Base-by-base conservation (phyloP, 192 early-diverging fungal genomes). In the Linnemannia hyalina region DNA sequence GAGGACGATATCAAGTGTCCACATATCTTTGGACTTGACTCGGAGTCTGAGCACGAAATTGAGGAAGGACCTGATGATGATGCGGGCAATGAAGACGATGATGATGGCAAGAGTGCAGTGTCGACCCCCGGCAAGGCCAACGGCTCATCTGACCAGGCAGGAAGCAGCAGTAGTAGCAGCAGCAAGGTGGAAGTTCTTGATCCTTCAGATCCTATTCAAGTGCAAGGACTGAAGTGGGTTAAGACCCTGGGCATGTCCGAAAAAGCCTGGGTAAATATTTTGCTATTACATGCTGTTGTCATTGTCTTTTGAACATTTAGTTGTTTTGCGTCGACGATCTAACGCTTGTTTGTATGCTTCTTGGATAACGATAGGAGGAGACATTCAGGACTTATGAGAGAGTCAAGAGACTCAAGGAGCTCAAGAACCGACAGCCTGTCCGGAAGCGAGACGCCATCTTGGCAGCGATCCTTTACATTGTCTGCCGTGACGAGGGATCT, bases 371-470 rank as follows among this genome's bases (percentile, higher is more conserved):
- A 71, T 74, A 86, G 90, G 82, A 80, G 36, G 90, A 90, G 70
- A 85, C 88, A 2, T 84, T 89, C 70, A 84, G 82, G 60, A 80
- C 92, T 7, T 94, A 93, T 76, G 90, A 93, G 40, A 47, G 88
- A 29, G 91, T 94, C 42, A 93, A 93, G 75, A 83, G 88, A 23
- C 77, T 91, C 70, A 93, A 93, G 80, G 91, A 90, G 42, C 91
- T 94, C 77, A 92, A 93, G 80, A 94, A 93, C 85, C 87, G 93
- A 22, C 93, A 94, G 79, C 93, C 93, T 41, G 85, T 91, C 29
- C 90, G 92, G 16, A 93, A 92, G 88, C 88, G 91, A 26, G 90
- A 92, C 55, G 92, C 91, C 16, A 94, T 94, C 46, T 88, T 93
- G 38, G 93, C 92, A 0, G 92, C 93, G 1, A 88, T 94, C 6